Evolutionary conservation across 768 basidiomycete species (phyloP).

Genomic region (Tulasnella sp.): DNA sequence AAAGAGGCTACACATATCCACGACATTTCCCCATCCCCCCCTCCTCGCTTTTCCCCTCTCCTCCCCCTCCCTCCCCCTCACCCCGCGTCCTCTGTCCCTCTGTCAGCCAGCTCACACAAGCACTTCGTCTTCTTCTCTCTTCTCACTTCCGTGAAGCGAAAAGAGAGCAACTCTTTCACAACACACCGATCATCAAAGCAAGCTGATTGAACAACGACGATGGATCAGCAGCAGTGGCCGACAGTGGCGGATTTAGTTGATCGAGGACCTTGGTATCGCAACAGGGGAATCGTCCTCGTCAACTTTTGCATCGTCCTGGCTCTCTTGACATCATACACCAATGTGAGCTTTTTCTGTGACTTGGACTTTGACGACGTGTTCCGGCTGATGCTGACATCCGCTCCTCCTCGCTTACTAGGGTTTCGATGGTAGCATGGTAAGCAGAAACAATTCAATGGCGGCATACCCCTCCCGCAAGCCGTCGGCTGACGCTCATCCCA

Average conservation of each 20-base stretch:
- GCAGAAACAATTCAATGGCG: neutral
- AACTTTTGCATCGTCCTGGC: neutral
- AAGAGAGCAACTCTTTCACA: no score
- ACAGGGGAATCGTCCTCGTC: constrained; percentile 7
- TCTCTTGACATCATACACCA: constrained; percentile 15
- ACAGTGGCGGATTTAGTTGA: constrained; percentile 11
- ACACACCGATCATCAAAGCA: neutral
- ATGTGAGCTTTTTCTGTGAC: neutral
- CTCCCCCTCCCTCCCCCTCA: no score
- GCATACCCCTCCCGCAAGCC: neutral
- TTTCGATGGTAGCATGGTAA: constrained; percentile 20
- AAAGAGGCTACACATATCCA: no score
- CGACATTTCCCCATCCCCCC: no score
- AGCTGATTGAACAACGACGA: neutral
- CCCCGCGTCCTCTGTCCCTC: no score
- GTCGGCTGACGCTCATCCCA: constrained; percentile 40
- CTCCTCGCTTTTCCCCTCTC: no score
- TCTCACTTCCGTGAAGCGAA: no score
- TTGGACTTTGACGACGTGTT: neutral
- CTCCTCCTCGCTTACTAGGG: neutral
- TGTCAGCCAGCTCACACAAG: no score
- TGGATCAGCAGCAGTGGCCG: constrained; percentile 6
- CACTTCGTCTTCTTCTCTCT: no score
- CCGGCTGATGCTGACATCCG: neutral
- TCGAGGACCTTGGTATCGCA: constrained; percentile 13